Conservation (phyloP, 1,284 basidiomycete species). For the Trametes sp. region DNA sequence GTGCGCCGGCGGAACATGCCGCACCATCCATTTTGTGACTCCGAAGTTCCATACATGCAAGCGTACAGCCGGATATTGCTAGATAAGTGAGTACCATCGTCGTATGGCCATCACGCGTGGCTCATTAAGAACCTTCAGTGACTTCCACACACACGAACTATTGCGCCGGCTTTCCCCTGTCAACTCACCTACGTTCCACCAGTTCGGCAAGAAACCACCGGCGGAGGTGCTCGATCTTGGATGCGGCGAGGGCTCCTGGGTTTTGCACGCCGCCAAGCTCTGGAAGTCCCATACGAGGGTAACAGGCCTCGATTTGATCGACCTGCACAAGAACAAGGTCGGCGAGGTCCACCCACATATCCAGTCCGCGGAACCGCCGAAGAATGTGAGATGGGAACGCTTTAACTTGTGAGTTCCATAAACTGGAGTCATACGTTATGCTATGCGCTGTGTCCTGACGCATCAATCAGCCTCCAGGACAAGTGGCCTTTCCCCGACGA, state of each 20-base stretch:
- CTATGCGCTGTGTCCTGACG: constrained; percentile 13
- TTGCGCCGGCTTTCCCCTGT: constrained; percentile 57
- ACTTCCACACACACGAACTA: constrained; percentile 60
- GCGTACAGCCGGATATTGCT: constrained; percentile 63
- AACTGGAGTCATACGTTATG: constrained; percentile 12
- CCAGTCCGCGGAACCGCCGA: constrained; percentile 37
- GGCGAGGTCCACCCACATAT: constrained; percentile 34
- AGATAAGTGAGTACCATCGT: constrained; percentile 58
- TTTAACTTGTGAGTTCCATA: constrained; percentile 67
- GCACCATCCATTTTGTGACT: constrained; percentile 55
- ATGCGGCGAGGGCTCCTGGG: constrained; percentile 74
- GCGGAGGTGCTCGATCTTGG: constrained; percentile 71
- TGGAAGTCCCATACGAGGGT: constrained; percentile 64
- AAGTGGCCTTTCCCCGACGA: constrained; percentile 64
- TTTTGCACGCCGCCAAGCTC: constrained; percentile 59
- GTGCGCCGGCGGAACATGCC: constrained; percentile 47
- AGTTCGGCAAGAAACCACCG: constrained; percentile 60
- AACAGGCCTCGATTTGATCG: constrained; percentile 70
- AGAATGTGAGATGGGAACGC: constrained; percentile 62
- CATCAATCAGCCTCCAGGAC: constrained; percentile 55
- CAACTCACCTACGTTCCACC: constrained; percentile 64
- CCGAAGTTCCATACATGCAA: constrained; percentile 68
- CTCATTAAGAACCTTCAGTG: constrained; percentile 48
- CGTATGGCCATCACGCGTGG: neutral
- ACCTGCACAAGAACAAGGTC: constrained; percentile 48